Evolutionary conservation across 805 yeast genomes (phyloP), one percentile per base, ranked within the genome.

Genomic region (Myxozyma mucilagina): DNA sequence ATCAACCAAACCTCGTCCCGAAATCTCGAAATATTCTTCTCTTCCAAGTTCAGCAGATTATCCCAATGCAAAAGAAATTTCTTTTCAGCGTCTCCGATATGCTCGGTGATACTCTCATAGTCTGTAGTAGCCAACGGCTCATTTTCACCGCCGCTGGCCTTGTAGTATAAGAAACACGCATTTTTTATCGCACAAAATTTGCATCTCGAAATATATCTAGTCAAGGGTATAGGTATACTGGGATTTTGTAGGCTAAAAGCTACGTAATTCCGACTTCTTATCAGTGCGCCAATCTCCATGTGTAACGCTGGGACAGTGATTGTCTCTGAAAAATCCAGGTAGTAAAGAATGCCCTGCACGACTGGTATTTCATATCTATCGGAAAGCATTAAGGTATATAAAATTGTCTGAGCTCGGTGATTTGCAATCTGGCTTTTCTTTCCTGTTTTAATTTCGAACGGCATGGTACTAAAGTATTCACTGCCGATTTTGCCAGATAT

Each of bases 371-470:
- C 70, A 72, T 93, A 93, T 31, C 96, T 76, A 64, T 94, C 98
- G 50, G 84, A 84, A 68, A 90, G 80, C 59, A 94, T 74, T 14
- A 93, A 74, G 0, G 96, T 85, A 70, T 94, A 94, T 6, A 94
- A 75, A 0, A 92, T 80, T 0, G 94, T 87, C 72, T 94, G 99
- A 0, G 96, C 96, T 53, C 87, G 84, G 72, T 94, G 97, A 2
- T 86, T 74, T 4, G 87, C 72, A 42, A 84, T 78, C 50, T 82
- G 84, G 36, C 79, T 74, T 14, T 53, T 50, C 55, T 77, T 78
- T 0, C 98, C 97, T 0, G 98, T 90, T 71, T 94, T 94, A 60
- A 94, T 84, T 71, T 94, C 99, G 75, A 94, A 77, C 0, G 97
- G 98, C 69, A 5, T 70, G 65, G 3, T 69, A 63, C 4, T 77